Conservation (phyloP, 2,329 filamentous ascomycete genomes). For the Fusarium protoensiforme region DNA sequence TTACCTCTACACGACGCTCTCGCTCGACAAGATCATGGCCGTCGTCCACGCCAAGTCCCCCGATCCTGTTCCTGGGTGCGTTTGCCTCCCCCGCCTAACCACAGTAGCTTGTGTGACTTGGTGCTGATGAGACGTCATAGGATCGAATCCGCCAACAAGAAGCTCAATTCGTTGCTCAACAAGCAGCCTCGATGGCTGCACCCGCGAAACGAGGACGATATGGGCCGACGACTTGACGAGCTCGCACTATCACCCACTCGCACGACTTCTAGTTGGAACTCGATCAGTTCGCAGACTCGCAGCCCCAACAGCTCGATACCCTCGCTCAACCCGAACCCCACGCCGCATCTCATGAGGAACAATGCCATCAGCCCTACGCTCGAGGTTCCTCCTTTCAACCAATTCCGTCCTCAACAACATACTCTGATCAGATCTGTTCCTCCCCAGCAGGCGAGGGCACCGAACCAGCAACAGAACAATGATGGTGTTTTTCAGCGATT, state of each 20-base stretch:
- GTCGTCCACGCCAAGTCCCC: constrained; percentile 56
- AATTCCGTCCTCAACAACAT: constrained; percentile 23
- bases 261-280: constrained; percentile 33
- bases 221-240: constrained; percentile 61
- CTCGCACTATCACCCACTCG: constrained; percentile 53
- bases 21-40: constrained; percentile 60
- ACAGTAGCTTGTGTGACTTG: background rate
- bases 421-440: background rate
- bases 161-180: constrained; percentile 65
- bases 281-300: constrained; percentile 22
- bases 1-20: constrained; percentile 67
- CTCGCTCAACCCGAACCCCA: constrained; percentile 28
- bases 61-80: constrained; percentile 60
- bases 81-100: background rate
- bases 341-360: constrained; percentile 21
- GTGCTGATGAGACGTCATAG: constrained; percentile 45
- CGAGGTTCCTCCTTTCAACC: constrained; percentile 37
- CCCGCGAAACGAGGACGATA: constrained; percentile 62
- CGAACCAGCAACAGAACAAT: constrained; percentile 17
- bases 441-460: background rate
- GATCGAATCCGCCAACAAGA: constrained; percentile 69
- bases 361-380: constrained; percentile 17
- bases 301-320: constrained; percentile 23
- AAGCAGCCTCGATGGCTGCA: constrained; percentile 69
- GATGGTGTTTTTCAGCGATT: constrained; percentile 39